phyloP scores from a whole-genome alignment of 2,329 filamentous ascomycete genomes.

The Cucurbitaria berberidis region DNA sequence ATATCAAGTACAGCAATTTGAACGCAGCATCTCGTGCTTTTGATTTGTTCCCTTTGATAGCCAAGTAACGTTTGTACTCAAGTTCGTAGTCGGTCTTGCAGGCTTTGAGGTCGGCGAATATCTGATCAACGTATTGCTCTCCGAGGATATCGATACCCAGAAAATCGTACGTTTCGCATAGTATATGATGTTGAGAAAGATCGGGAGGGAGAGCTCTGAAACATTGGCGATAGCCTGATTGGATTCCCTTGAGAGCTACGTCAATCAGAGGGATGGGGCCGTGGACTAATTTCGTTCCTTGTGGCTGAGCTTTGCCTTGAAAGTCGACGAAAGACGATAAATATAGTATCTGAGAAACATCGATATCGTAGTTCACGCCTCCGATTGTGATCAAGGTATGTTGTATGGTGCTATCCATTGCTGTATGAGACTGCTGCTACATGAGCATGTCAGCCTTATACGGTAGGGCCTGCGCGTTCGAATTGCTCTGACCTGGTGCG shows the following conservation, averaged over 20 bases:
- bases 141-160: slow-evolving; percentile 26
- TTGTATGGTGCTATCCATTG: too few species aligned
- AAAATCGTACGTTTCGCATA: slow-evolving; percentile 34
- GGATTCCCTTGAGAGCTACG: slow-evolving; percentile 32
- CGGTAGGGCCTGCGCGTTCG: too few species aligned
- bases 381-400: slow-evolving; percentile 16
- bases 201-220: slow-evolving; percentile 30
- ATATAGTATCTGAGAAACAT: slow-evolving; percentile 7
- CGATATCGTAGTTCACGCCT: slow-evolving; percentile 8
- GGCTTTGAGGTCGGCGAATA: slow-evolving; percentile 26
- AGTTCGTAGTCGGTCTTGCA: slow-evolving; percentile 24
- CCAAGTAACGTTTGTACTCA: too few species aligned
- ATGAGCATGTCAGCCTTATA: too few species aligned
- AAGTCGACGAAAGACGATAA: slow-evolving; percentile 40
- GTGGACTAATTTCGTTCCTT: slow-evolving; percentile 19
- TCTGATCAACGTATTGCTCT: slow-evolving; percentile 23
- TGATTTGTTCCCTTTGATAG: slow-evolving; percentile 10
- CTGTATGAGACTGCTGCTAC: too few species aligned
- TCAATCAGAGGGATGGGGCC: slow-evolving; percentile 27
- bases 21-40: slow-evolving; percentile 34
- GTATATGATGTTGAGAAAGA: slow-evolving; percentile 26
- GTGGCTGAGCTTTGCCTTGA: not conserved
- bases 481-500: too few species aligned
- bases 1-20: slow-evolving; percentile 28
- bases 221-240: slow-evolving; percentile 37